A percentile compares a stretch with the other conserved stretches of the same genome.
Evolutionary conservation across 306 rosid species (phyloP).

Genomic region (Citrullus colocynthis): DNA sequence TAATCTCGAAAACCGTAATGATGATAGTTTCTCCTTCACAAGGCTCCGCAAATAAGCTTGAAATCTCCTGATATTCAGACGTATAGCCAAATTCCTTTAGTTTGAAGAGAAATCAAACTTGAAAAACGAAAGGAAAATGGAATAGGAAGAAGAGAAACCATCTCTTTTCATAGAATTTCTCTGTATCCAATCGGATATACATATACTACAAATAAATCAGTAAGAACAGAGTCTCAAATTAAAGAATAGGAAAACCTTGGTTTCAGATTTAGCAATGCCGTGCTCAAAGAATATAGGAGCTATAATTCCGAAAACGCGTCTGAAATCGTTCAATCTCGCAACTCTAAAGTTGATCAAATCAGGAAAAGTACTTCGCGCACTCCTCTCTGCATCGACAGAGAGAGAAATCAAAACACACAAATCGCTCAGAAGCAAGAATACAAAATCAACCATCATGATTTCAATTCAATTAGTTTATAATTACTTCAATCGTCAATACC

Average conservation of each 20-base stretch:
- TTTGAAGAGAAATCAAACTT: background rate
- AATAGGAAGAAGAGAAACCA: background rate
- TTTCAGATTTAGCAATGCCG: slow-evolving; percentile 79
- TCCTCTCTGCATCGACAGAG: slow-evolving; percentile 36
- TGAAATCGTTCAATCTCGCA: slow-evolving; percentile 51
- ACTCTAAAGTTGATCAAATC: slow-evolving; percentile 59
- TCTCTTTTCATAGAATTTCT: slow-evolving; percentile 3
- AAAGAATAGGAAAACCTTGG: slow-evolving; percentile 40
- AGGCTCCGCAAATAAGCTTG: slow-evolving; percentile 82
- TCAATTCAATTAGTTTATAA: background rate
- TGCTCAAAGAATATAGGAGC: slow-evolving; percentile 95
- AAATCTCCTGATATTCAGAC: slow-evolving; percentile 53
- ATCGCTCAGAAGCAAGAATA: background rate
- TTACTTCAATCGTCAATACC: slow-evolving; percentile 20
- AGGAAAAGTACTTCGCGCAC: slow-evolving; percentile 93
- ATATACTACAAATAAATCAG: background rate
- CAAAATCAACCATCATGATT: too few species aligned
- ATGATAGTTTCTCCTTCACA: slow-evolving; percentile 64
- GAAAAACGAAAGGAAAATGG: background rate
- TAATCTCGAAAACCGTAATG: slow-evolving; percentile 67
- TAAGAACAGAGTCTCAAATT: background rate
- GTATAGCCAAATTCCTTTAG: background rate
- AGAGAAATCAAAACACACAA: background rate
- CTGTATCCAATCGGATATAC: background rate
- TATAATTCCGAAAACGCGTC: slow-evolving; percentile 65